Percentiles rank a stretch among this genome's conserved stretches.
Evolutionary conservation across 352 stramenopile genomes (phyloP).

Genomic region (Phytopythium sindhum): DNA sequence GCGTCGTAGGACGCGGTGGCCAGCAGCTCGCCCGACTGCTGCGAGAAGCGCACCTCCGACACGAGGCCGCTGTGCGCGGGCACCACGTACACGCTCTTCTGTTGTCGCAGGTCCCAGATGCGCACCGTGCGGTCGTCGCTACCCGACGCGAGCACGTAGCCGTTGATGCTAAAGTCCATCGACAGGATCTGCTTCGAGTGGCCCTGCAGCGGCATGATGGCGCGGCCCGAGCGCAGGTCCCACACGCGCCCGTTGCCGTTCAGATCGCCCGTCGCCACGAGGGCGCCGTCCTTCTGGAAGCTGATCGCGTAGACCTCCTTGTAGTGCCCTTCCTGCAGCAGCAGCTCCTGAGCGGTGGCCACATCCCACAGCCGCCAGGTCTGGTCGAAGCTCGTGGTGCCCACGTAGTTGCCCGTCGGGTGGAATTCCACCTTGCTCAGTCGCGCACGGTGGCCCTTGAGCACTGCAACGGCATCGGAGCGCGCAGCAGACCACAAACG

Average conservation of each 20-base stretch:
- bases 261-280: slow-evolving; percentile 94
- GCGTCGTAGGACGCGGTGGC: slow-evolving; percentile 93
- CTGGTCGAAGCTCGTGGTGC: slow-evolving; percentile 95
- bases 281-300: slow-evolving; percentile 94
- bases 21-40: slow-evolving; percentile 81
- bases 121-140: slow-evolving; percentile 96
- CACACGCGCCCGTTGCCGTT: slow-evolving; percentile 92
- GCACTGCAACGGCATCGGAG: slow-evolving; percentile 49
- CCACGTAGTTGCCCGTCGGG: slow-evolving; percentile 89
- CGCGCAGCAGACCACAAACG: slow-evolving; percentile 63
- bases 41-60: slow-evolving; percentile 89
- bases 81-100: slow-evolving; percentile 90
- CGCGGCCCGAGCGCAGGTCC: slow-evolving; percentile 95
- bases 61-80: slow-evolving; percentile 95
- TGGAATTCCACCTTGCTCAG: slow-evolving; percentile 93
- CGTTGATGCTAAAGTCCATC: slow-evolving; percentile 92
- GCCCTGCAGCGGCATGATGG: slow-evolving; percentile 85
- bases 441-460: slow-evolving; percentile 70
- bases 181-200: slow-evolving; percentile 95
- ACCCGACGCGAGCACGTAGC: slow-evolving; percentile 91
- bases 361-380: slow-evolving; percentile 98
- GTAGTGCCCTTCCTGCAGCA: slow-evolving; percentile 97
- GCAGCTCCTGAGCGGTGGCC: slow-evolving; percentile 86
- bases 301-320: slow-evolving; percentile 94
- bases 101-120: slow-evolving; percentile 95